phyloP scores from a whole-genome alignment of 495 filamentous ascomycete species.

The Trichocladium antarcticum region DNA sequence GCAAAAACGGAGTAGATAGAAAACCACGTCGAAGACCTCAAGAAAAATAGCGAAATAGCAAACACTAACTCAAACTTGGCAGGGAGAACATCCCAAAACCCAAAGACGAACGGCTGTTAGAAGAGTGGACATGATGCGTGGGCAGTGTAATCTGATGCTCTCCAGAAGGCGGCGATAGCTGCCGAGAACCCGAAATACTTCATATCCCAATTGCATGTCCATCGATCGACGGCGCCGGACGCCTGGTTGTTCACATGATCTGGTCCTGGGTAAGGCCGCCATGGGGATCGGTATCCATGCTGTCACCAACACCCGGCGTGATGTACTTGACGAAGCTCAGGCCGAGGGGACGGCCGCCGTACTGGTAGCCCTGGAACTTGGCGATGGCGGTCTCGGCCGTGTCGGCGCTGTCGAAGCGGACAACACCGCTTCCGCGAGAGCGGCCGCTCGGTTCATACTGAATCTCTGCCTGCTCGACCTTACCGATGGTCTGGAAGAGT shows the following conservation, averaged over 20 bases:
- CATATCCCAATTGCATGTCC: neutral
- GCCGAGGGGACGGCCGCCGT: slow-evolving; percentile 87
- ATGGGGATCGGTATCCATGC: slow-evolving; percentile 75
- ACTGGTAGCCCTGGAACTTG: slow-evolving; percentile 96
- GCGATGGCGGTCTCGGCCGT: slow-evolving; percentile 89
- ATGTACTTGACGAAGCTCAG: slow-evolving; percentile 87
- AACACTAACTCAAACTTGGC: neutral
- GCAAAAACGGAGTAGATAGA: neutral
- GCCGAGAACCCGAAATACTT: neutral
- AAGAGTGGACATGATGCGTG: neutral
- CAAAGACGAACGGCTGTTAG: neutral
- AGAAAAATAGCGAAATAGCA: neutral
- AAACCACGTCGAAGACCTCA: slow-evolving; percentile 12
- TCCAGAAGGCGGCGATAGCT: neutral
- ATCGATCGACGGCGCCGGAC: neutral
- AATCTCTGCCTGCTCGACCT: slow-evolving; percentile 94
- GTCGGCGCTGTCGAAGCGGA: slow-evolving; percentile 72
- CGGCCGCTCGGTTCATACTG: slow-evolving; percentile 96
- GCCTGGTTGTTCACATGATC: slow-evolving; percentile 61
- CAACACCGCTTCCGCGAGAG: slow-evolving; percentile 89
- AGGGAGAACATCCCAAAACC: neutral
- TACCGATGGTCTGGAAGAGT: slow-evolving; percentile 93
- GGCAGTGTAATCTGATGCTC: neutral
- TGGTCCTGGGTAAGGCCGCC: slow-evolving; percentile 82
- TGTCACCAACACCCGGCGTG: slow-evolving; percentile 53